Percentiles rank a stretch among this genome's conserved stretches.
phyloP scores from a whole-genome alignment of 148 eudicot genomes.

The Spergularia marina region DNA sequence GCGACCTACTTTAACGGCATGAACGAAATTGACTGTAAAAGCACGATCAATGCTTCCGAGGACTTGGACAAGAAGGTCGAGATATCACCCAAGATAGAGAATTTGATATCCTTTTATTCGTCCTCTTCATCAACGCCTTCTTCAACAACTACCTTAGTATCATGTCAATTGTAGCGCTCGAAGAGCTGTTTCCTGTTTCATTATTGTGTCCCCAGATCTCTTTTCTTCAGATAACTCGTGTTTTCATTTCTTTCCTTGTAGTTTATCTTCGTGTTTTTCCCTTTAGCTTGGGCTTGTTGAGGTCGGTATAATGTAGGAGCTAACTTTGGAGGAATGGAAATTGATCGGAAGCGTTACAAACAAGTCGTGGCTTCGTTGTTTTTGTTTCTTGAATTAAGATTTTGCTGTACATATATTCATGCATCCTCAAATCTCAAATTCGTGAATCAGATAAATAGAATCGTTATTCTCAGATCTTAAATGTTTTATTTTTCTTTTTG shows the following conservation, averaged over 20 bases:
- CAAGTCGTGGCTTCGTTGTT: constrained; percentile 12
- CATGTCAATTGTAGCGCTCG: constrained; percentile 29
- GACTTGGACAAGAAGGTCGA: constrained; percentile 23
- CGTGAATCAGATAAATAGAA: too few relatives aligned
- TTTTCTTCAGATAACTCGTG: not conserved
- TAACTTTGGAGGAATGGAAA: constrained; percentile 16
- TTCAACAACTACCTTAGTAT: constrained; percentile 30
- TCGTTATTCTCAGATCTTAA: too few relatives aligned
- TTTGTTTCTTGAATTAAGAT: too few relatives aligned
- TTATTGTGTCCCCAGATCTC: not conserved
- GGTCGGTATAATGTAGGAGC: constrained; percentile 26
- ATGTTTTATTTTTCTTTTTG: too few relatives aligned
- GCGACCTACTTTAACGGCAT: constrained; percentile 15
- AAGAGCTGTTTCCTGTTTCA: constrained; percentile 10
- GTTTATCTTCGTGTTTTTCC: constrained; percentile 16
- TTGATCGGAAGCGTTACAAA: constrained; percentile 19
- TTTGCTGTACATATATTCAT: too few relatives aligned
- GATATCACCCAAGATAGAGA: constrained; percentile 19
- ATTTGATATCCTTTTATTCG: constrained; percentile 14
- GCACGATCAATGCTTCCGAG: constrained; percentile 15
- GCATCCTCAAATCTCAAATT: too few relatives aligned
- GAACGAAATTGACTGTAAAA: constrained; percentile 9
- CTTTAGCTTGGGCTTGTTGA: constrained; percentile 19
- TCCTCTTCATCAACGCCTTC: constrained; percentile 31
- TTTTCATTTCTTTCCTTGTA: not conserved